Conservation (phyloP, 768 basidiomycete species). For the Suillus cothurnatus region DNA sequence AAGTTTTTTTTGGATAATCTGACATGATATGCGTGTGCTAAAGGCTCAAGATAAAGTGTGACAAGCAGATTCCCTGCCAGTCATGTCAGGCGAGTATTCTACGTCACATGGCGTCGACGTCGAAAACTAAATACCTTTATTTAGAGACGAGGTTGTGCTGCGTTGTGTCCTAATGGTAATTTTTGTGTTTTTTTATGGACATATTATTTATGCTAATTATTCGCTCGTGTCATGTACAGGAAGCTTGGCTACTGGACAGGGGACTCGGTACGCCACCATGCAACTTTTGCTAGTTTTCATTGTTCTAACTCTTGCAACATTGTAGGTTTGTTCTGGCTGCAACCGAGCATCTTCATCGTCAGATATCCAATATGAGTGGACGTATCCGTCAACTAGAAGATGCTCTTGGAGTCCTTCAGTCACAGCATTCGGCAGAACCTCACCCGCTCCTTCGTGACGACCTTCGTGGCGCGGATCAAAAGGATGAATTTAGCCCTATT, state of each 20-base stretch:
- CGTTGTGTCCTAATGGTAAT: slow-evolving; percentile 75
- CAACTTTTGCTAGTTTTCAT: not conserved
- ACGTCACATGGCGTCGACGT: not conserved
- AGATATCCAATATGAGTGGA: slow-evolving; percentile 51
- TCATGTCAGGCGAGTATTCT: slow-evolving; percentile 60
- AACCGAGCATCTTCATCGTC: slow-evolving; percentile 65
- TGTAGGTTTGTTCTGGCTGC: slow-evolving; percentile 66
- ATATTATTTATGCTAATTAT: slow-evolving; percentile 8
- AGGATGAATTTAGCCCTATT: slow-evolving; percentile 24
- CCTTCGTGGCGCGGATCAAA: slow-evolving; percentile 37
- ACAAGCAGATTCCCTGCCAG: slow-evolving; percentile 80
- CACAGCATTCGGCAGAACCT: slow-evolving; percentile 50
- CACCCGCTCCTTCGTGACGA: slow-evolving; percentile 65
- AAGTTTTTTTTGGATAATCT: slow-evolving; percentile 24
- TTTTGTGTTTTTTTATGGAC: slow-evolving; percentile 1
- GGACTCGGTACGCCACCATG: slow-evolving; percentile 54
- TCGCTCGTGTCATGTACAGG: slow-evolving; percentile 38
- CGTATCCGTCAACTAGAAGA: slow-evolving; percentile 65
- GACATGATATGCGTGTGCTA: slow-evolving; percentile 19
- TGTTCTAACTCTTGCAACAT: slow-evolving; percentile 11
- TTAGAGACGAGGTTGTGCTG: slow-evolving; percentile 67
- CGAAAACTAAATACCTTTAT: not conserved
- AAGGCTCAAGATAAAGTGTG: slow-evolving; percentile 81
- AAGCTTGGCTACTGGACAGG: slow-evolving; percentile 78
- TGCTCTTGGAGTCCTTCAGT: slow-evolving; percentile 54